phyloP scores from a whole-genome alignment of 2,329 filamentous ascomycete species.

The Pyricularia pennisetigena region DNA sequence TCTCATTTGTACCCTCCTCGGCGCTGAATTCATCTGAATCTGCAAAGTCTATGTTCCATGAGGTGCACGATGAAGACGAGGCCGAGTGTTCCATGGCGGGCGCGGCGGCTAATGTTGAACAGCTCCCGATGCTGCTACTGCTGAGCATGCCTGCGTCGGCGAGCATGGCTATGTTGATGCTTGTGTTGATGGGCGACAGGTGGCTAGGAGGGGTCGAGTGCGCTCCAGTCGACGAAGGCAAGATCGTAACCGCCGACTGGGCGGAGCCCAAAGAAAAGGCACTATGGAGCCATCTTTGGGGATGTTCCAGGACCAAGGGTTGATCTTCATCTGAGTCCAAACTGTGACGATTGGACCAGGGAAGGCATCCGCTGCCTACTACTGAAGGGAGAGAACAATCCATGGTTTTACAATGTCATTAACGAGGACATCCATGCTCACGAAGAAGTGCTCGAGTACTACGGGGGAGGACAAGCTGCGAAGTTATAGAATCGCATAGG shows the following conservation, averaged over 20 bases:
- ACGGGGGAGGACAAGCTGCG: background rate
- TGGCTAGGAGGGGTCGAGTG: slow-evolving; percentile 30
- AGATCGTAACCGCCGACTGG: slow-evolving; percentile 13
- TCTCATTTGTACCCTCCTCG: slow-evolving; percentile 25
- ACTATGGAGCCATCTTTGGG: slow-evolving; percentile 25
- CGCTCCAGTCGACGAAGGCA: slow-evolving; percentile 7
- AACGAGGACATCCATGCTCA: slow-evolving; percentile 28
- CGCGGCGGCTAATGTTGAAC: slow-evolving; percentile 21
- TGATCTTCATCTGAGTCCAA: slow-evolving; percentile 33
- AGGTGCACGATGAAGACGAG: slow-evolving; percentile 36
- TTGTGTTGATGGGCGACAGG: slow-evolving; percentile 43
- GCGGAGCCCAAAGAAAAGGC: slow-evolving; percentile 18
- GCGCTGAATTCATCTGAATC: slow-evolving; percentile 13
- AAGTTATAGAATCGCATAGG: background rate
- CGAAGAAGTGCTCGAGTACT: slow-evolving; percentile 6
- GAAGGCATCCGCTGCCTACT: slow-evolving; percentile 29
- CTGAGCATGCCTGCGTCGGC: slow-evolving; percentile 7
- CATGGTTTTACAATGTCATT: slow-evolving; percentile 33
- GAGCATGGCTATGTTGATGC: slow-evolving; percentile 26
- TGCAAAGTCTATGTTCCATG: slow-evolving; percentile 31
- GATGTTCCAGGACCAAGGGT: slow-evolving; percentile 22
- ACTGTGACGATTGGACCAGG: slow-evolving; percentile 35
- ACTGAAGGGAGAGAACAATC: slow-evolving; percentile 31
- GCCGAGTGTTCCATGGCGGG: slow-evolving; percentile 34
- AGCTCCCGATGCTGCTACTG: slow-evolving; percentile 9